Percentiles rank a stretch among this genome's conserved stretches.
phyloP scores from a whole-genome alignment of 73 alveolate genomes.

The Blepharisma stoltei region DNA sequence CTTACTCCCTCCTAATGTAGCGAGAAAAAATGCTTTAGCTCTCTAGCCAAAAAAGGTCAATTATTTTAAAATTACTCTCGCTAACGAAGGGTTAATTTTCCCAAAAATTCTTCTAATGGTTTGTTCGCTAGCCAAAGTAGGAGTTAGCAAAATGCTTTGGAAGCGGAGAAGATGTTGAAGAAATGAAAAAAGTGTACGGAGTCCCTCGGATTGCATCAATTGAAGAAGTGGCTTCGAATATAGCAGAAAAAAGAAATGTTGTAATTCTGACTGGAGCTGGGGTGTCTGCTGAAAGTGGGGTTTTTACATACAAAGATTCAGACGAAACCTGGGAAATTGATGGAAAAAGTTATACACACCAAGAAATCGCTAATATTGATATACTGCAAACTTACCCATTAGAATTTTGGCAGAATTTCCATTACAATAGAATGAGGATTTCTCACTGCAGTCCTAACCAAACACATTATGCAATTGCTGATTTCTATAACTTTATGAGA shows the following conservation, averaged over 20 bases:
- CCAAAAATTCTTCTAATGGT: too few relatives aligned
- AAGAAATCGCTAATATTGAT: not conserved
- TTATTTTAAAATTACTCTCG: too few relatives aligned
- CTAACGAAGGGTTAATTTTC: too few relatives aligned
- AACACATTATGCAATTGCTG: constrained; percentile 9
- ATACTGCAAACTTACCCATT: not conserved
- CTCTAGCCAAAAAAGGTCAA: too few relatives aligned
- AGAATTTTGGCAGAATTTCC: constrained; percentile 5
- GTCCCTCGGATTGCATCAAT: not conserved
- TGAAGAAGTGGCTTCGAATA: constrained; percentile 1
- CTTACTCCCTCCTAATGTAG: too few relatives aligned
- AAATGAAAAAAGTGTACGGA: constrained; percentile 2
- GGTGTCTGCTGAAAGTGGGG: constrained; percentile 30
- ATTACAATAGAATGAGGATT: not conserved
- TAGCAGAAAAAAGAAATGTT: not conserved
- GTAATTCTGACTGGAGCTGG: constrained; percentile 31
- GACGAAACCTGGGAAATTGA: constrained; percentile 29
- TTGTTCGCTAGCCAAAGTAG: too few relatives aligned
- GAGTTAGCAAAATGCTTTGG: constrained; percentile 4
- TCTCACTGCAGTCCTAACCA: not conserved
- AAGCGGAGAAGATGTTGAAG: not conserved
- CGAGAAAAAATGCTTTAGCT: too few relatives aligned
- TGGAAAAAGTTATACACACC: not conserved
- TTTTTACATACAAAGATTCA: constrained; percentile 25
- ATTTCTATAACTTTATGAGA: not conserved